These are phyloP conservation scores for Bassia scoparia DNA, from an alignment of 148 eudicot species.

Conservation along the genomic window DNA sequence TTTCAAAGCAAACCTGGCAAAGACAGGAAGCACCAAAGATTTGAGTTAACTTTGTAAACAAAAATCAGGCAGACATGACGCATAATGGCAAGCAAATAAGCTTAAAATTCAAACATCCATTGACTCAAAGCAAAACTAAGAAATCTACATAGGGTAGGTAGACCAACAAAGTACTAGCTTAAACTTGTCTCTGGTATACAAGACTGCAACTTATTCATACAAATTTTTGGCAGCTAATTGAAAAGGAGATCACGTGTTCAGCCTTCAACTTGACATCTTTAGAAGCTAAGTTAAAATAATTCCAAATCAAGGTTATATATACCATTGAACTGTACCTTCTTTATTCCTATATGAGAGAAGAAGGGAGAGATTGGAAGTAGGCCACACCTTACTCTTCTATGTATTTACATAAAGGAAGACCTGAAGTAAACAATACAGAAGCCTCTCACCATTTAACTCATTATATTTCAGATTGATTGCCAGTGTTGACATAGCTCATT, in stretches of 20 bases:
- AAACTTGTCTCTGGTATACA: no score
- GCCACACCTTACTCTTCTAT: neutral
- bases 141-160: no score
- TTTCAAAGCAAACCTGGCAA: neutral
- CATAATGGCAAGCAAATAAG: neutral
- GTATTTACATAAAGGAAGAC: neutral
- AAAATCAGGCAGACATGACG: neutral
- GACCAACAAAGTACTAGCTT: no score
- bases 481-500: neutral
- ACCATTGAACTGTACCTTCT: no score
- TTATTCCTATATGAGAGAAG: no score
- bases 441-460: neutral
- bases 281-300: no score
- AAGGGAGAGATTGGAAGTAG: neutral
- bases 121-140: neutral
- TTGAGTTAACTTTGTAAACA: neutral
- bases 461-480: neutral
- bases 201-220: no score
- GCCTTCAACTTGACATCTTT: no score
- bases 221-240: no score
- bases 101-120: neutral
- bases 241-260: no score
- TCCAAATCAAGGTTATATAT: no score
- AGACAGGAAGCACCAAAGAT: neutral
- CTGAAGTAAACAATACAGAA: neutral